Percentiles rank a stretch among this genome's conserved stretches.
Conservation (phyloP, 768 basidiomycete species). For the Heimioporus sp. region DNA sequence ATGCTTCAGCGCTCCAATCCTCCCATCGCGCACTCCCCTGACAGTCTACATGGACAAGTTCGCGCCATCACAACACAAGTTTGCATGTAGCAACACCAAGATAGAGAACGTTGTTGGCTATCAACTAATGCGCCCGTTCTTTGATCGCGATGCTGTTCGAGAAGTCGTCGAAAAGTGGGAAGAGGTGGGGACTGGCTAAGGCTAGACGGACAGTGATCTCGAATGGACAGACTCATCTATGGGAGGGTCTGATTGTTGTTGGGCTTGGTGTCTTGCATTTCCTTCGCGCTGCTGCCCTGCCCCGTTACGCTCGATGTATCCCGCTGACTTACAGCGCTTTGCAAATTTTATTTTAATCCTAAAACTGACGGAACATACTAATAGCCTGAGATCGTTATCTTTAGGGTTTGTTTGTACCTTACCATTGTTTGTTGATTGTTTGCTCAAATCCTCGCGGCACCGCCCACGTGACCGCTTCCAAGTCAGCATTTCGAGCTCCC, state of each 20-base stretch:
- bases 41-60: constrained; percentile 79
- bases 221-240: constrained; percentile 6
- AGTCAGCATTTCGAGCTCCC: no score
- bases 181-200: constrained; percentile 52
- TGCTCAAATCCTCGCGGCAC: no score
- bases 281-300: constrained; percentile 5
- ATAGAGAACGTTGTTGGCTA: constrained; percentile 74
- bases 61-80: constrained; percentile 63
- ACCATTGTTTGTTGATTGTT: no score
- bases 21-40: constrained; percentile 70
- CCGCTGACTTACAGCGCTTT: constrained; percentile 24
- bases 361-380: no score
- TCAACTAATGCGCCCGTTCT: constrained; percentile 57
- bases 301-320: constrained; percentile 24
- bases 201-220: constrained; percentile 15
- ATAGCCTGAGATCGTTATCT: no score
- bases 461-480: no score
- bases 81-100: constrained; percentile 70
- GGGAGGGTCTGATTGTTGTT: constrained; percentile 7
- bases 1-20: constrained; percentile 74
- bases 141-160: constrained; percentile 57
- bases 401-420: no score
- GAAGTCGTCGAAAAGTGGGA: constrained; percentile 83
- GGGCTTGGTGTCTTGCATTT: constrained; percentile 18
- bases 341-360: constrained; percentile 23